Conservation (phyloP, 1,139 yeast species). For the Blastobotrys indianensis region DNA sequence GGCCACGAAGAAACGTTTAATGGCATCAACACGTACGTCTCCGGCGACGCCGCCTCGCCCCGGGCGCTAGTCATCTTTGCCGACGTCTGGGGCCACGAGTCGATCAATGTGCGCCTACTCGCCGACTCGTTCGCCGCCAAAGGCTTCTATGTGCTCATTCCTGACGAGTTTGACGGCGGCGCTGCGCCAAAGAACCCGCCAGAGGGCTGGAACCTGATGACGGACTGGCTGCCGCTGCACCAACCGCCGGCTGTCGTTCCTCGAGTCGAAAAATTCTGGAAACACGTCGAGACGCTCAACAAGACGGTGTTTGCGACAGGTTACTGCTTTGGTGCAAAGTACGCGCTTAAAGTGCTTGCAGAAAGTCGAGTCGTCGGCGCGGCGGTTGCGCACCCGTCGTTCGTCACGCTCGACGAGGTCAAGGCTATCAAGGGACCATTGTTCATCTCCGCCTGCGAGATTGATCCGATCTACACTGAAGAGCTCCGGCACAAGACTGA, state of each 20-base stretch:
- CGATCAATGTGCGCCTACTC: conserved; percentile 49
- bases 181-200: conserved; percentile 28
- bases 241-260: conserved; percentile 40
- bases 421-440: conserved; percentile 54
- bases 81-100: conserved; percentile 60
- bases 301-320: conserved; percentile 53
- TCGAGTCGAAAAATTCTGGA: conserved; percentile 42
- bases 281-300: conserved; percentile 29
- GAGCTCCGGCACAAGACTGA: conserved; percentile 64
- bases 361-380: conserved; percentile 45
- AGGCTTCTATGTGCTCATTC: conserved; percentile 56
- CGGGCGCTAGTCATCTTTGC: conserved; percentile 53
- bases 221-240: conserved; percentile 53
- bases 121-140: conserved; percentile 57
- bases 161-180: conserved; percentile 66
- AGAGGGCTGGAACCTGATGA: conserved; percentile 32
- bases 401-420: conserved; percentile 58
- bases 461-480: conserved; percentile 53
- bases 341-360: conserved; percentile 48
- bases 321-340: conserved; percentile 81
- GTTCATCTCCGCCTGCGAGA: conserved; percentile 65
- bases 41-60: conserved; percentile 40
- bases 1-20: conserved; percentile 47
- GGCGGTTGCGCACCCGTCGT: conserved; percentile 78
- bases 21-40: conserved; percentile 45